A percentile compares a stretch with the other conserved stretches of the same genome.
These are phyloP conservation scores for Fusarium armeniacum DNA, from an alignment of 2,329 filamentous ascomycete genomes.

Conservation along the genomic window DNA sequence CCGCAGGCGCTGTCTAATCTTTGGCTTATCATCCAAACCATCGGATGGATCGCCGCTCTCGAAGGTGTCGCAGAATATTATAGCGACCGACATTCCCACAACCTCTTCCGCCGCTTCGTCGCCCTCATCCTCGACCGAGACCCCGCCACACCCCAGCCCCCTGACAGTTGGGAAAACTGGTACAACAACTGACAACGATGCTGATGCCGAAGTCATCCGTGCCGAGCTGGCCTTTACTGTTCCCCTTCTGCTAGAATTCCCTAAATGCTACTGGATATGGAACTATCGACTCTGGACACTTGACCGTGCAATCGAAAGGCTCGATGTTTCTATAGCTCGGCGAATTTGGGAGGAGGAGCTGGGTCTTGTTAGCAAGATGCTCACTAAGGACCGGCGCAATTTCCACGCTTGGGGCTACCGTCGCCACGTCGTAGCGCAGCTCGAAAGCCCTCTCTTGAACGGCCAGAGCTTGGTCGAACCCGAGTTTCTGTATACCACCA, in stretches of 20 bases:
- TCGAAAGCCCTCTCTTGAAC: constrained; percentile 72
- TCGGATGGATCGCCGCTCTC: constrained; percentile 66
- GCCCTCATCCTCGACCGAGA: constrained; percentile 67
- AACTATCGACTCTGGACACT: constrained; percentile 93
- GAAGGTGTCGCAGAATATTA: constrained; percentile 69
- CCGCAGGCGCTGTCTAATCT: constrained; percentile 78
- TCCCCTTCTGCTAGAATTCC: constrained; percentile 84
- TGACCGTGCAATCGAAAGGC: constrained; percentile 74
- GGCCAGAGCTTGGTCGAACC: constrained; percentile 77
- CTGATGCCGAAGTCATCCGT: constrained; percentile 69
- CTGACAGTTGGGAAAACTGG: constrained; percentile 67
- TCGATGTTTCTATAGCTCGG: constrained; percentile 69
- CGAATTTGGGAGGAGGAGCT: constrained; percentile 88
- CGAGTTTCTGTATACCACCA: constrained; percentile 91
- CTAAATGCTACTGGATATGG: constrained; percentile 99
- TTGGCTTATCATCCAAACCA: constrained; percentile 68
- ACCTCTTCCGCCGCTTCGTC: constrained; percentile 73
- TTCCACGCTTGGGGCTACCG: constrained; percentile 98
- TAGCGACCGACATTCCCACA: constrained; percentile 68
- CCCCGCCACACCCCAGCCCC: constrained; percentile 61
- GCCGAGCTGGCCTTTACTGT: constrained; percentile 86
- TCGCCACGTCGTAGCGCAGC: constrained; percentile 79
- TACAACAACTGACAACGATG: constrained; percentile 61
- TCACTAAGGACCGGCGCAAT: constrained; percentile 86
- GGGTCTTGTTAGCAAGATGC: constrained; percentile 86